Evolutionary conservation across 2,329 filamentous ascomycete species (phyloP).

Genomic region (Talaromyces sp.): DNA sequence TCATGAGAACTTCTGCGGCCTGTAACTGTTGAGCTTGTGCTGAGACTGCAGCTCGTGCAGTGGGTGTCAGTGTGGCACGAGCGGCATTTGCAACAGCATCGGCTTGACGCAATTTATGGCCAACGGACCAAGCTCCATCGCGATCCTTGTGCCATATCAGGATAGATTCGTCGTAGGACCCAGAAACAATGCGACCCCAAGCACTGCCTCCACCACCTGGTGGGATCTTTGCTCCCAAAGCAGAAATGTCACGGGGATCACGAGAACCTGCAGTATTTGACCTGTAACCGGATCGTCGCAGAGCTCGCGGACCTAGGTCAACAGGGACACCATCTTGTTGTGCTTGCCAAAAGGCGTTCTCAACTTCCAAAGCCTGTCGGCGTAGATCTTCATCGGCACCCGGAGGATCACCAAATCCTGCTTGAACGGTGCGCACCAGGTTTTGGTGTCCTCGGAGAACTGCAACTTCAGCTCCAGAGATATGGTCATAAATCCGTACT

Average conservation of each 20-base stretch:
- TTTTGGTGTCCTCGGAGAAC: conserved; percentile 79
- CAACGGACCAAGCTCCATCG: conserved; percentile 80
- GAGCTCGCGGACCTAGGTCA: conserved; percentile 45
- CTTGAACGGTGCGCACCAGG: conserved; percentile 91
- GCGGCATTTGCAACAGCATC: conserved; percentile 49
- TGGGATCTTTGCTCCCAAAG: conserved; percentile 82
- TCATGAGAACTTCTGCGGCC: conserved; percentile 18
- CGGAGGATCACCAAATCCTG: conserved; percentile 86
- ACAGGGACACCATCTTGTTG: conserved; percentile 50
- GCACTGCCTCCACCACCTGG: conserved; percentile 86
- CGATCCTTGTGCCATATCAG: conserved; percentile 91
- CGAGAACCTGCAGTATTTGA: conserved; percentile 71
- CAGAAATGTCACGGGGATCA: conserved; percentile 71
- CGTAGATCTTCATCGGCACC: conserved; percentile 76
- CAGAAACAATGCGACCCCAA: conserved; percentile 94
- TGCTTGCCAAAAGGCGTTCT: conserved; percentile 70
- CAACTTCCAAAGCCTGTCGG: conserved; percentile 71
- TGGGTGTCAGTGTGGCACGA: conserved; percentile 21
- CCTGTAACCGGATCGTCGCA: conserved; percentile 54
- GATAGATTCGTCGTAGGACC: conserved; percentile 93
- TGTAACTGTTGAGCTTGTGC: conserved; percentile 25
- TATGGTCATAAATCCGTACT: conserved; percentile 90
- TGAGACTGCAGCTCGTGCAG: conserved; percentile 21
- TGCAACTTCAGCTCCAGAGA: conserved; percentile 84
- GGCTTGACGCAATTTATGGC: conserved; percentile 71